Conservation (phyloP, 2,329 filamentous ascomycete species). For the Lecanoromycetidae sp. region DNA sequence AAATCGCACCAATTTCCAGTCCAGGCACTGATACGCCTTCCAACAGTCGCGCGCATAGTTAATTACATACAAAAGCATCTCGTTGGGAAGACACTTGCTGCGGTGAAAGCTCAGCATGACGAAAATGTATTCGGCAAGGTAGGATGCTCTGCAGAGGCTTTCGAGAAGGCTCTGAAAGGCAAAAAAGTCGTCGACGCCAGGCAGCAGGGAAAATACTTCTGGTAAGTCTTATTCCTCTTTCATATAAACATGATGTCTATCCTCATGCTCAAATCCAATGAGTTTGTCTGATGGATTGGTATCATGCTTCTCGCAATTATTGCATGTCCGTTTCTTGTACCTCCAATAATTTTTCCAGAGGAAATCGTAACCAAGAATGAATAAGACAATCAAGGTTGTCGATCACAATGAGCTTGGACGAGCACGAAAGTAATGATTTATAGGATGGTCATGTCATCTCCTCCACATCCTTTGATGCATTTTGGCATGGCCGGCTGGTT, state of each 20-base stretch:
- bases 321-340: too few species aligned
- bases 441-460: constrained; percentile 56
- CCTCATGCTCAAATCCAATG: too few species aligned
- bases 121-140: constrained; percentile 81
- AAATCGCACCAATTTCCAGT: not conserved
- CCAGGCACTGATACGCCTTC: not conserved
- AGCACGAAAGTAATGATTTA: not conserved
- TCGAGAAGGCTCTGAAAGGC: constrained; percentile 60
- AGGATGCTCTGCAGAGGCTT: constrained; percentile 63
- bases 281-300: too few species aligned
- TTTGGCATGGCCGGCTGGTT: constrained; percentile 76
- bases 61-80: constrained; percentile 72
- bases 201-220: constrained; percentile 96
- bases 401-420: too few species aligned
- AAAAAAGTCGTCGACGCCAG: constrained; percentile 61
- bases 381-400: too few species aligned
- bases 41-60: constrained; percentile 64
- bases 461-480: constrained; percentile 82
- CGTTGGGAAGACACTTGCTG: constrained; percentile 67
- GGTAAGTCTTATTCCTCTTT: constrained; percentile 28
- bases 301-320: too few species aligned
- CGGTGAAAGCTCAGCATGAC: constrained; percentile 64
- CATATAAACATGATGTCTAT: too few species aligned
- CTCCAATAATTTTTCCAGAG: too few species aligned
- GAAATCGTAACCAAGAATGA: too few species aligned